Conservation (phyloP, 2,329 filamentous ascomycete genomes). For the Aspergillus sp. region DNA sequence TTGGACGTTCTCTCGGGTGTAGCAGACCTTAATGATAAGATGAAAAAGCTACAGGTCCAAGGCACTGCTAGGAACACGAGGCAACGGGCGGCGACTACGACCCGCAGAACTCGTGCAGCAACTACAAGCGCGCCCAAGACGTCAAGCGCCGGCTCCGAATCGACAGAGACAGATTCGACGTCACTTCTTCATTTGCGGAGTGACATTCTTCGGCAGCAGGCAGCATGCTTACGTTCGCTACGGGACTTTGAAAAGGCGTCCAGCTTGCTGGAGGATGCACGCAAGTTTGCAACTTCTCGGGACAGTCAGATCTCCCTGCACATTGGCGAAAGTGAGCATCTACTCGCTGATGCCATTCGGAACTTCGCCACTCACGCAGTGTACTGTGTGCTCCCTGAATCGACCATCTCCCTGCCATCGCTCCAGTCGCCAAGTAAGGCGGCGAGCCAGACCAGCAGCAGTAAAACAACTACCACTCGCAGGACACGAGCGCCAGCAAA, state of each 20-base stretch:
- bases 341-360: constrained; percentile 42
- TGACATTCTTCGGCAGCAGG: constrained; percentile 54
- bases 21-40: constrained; percentile 43
- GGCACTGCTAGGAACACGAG: constrained; percentile 26
- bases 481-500: constrained; percentile 30
- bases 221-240: constrained; percentile 48
- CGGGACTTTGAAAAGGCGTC: constrained; percentile 61
- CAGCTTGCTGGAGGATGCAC: constrained; percentile 49
- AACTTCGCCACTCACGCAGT: constrained; percentile 75
- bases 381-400: constrained; percentile 88
- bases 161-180: constrained; percentile 36
- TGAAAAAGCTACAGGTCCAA: constrained; percentile 45
- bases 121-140: constrained; percentile 27
- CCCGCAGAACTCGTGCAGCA: constrained; percentile 35
- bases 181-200: constrained; percentile 48
- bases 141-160: constrained; percentile 16
- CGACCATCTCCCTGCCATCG: constrained; percentile 83
- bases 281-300: constrained; percentile 39
- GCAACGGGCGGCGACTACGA: constrained; percentile 25
- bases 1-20: constrained; percentile 31
- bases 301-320: constrained; percentile 64
- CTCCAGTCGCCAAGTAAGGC: constrained; percentile 47
- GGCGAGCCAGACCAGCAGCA: constrained; percentile 39
- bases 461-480: constrained; percentile 27
- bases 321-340: constrained; percentile 40